Base-by-base conservation (phyloP, 805 yeast genomes). In the Lachancea fermentati region DNA sequence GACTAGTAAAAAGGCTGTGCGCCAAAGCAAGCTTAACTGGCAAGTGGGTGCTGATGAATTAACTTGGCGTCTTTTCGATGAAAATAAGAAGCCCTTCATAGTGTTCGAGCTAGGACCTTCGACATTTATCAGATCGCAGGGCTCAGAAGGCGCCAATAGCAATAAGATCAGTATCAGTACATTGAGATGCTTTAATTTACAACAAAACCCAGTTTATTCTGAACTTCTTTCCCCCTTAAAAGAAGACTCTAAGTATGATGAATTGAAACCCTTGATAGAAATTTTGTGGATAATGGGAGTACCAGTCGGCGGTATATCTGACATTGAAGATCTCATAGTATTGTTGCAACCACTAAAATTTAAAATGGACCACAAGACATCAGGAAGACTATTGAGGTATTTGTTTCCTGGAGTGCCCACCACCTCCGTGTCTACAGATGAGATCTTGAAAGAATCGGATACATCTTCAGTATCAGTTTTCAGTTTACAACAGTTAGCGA, bases 291-390 rank as follows among this genome's bases (percentile, higher is more conserved):
- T 66, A 12, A 63, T 76, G 66, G 62, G 74, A 18, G 69, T 68
- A 4, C 78, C 84, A 0, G 76, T 80, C 19, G 86, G 85, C 8
- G 88, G 88, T 5, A 81, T 81, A 16, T 57, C 72, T 0, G 72
- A 77, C 19, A 63, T 80, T 54, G 72, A 72, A 30, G 64, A 70
- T 28, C 73, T 80, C 26, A 54, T 63, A n/a, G 58, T 79, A 17
- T 48, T 62, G 0, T 55, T 78, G 28, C 74, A 72, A 33, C 85
- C 88, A 0, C 50, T 79, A 34, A 67, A 71, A 39, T 64, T 81
- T 19, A 78, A 75, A 47, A 62, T 81, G 53, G 86, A 81, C 43
- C 73, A 73, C 52, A 50, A 57, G 2, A 72, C 83, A 1, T 73
- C 82, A 1, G 71, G 66, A 32, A 66, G 62, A 29, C 46, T 80